A percentile compares a stretch with the other conserved stretches of the same genome.
Conservation (phyloP, 23 red algal species). For the Gracilariopsis chorda region DNA sequence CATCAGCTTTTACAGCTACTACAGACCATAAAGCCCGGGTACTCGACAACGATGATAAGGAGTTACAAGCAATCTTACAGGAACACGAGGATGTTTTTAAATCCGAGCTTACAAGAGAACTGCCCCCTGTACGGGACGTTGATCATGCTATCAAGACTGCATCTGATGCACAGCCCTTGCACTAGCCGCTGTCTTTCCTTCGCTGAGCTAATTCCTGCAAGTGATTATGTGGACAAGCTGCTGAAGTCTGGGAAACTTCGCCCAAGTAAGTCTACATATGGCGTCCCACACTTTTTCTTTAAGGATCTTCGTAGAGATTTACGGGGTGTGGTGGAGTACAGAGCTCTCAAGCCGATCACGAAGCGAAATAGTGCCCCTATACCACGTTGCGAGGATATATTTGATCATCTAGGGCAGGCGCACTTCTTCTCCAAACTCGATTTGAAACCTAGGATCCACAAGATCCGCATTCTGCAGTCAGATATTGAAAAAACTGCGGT, state of each 20-base stretch:
- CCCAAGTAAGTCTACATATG: neutral
- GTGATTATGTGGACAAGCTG: neutral
- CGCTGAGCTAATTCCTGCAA: neutral
- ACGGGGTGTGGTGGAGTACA: neutral
- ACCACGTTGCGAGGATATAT: neutral
- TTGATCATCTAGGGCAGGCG: neutral
- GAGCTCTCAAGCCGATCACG: neutral
- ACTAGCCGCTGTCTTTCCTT: neutral
- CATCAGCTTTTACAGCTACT: neutral
- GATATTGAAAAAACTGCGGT: neutral
- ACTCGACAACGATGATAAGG: neutral
- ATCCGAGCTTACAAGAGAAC: neutral
- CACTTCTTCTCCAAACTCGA: neutral
- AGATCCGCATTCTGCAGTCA: neutral
- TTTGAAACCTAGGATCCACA: neutral
- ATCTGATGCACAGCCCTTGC: neutral
- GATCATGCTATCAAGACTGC: conserved; percentile 5
- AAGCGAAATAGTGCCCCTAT: neutral
- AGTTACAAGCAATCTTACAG: neutral
- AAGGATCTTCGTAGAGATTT: neutral
- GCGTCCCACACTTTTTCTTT: neutral
- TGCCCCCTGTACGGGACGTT: neutral
- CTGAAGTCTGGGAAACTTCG: neutral
- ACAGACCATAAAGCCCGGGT: neutral
- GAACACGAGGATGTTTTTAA: neutral